phyloP scores from a whole-genome alignment of 2,329 filamentous ascomycete genomes.

The Ceratocystis smalleyi region DNA sequence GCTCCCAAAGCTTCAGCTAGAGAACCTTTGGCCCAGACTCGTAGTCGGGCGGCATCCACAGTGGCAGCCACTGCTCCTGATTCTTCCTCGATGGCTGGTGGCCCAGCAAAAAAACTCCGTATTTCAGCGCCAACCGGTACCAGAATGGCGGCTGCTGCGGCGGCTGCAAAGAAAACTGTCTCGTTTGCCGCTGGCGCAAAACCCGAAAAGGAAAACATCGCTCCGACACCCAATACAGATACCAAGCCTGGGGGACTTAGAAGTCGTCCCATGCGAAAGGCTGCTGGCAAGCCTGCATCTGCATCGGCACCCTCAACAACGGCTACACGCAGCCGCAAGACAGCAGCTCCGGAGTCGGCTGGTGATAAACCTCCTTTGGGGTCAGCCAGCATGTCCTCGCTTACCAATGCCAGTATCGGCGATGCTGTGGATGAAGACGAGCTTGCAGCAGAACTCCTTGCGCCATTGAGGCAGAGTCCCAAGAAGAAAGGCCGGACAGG shows the following conservation, averaged over 20 bases:
- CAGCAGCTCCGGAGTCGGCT: conserved; percentile 21
- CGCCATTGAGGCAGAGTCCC: conserved; percentile 39
- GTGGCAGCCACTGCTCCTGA: not conserved
- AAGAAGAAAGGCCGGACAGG: conserved; percentile 26
- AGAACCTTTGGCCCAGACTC: not conserved
- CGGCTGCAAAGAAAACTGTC: conserved; percentile 43
- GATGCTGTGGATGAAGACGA: conserved; percentile 30
- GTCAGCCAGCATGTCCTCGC: conserved; percentile 49
- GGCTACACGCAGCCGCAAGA: conserved; percentile 3
- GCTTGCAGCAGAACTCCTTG: conserved; percentile 36
- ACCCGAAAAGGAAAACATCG: conserved; percentile 48
- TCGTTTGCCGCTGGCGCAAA: conserved; percentile 38
- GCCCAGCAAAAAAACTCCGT: conserved; percentile 28
- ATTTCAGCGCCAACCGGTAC: conserved; percentile 22
- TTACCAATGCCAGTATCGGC: conserved; percentile 24
- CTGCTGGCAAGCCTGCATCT: conserved; percentile 21
- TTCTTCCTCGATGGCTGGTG: conserved; percentile 18
- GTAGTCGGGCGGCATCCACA: conserved; percentile 5
- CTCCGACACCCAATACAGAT: conserved; percentile 25
- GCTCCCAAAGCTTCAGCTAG: conserved; percentile 15
- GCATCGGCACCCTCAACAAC: conserved; percentile 17
- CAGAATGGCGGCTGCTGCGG: conserved; percentile 19
- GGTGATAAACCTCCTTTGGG: conserved; percentile 39
- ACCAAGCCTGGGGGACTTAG: conserved; percentile 27
- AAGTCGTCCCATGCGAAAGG: conserved; percentile 33